Conservation (phyloP, 257 asterid species). For the Nicotiana noctiflora region DNA sequence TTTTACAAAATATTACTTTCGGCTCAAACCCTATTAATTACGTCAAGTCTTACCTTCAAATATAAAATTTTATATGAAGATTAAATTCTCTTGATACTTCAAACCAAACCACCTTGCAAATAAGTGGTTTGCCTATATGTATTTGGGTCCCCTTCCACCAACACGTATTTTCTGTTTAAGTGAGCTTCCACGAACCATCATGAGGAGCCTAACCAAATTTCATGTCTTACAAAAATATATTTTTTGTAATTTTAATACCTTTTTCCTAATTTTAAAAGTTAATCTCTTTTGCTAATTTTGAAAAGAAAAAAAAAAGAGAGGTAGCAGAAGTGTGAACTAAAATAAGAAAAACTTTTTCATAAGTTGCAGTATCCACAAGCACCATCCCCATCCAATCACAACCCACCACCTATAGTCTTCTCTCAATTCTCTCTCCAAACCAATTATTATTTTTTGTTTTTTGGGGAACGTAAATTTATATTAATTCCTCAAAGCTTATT, state of each 20-base stretch:
- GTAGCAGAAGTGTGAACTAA: background rate
- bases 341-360: conserved; percentile 31
- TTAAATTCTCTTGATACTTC: too few species aligned
- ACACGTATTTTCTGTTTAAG: conserved; percentile 7
- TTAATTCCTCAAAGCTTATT: conserved; percentile 43
- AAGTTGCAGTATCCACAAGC: conserved; percentile 66
- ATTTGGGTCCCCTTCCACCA: conserved; percentile 36
- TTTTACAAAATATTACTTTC: too few species aligned
- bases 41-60: too few species aligned
- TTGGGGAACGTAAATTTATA: conserved; percentile 8
- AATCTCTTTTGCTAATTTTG: background rate
- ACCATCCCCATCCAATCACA: conserved; percentile 74
- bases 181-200: conserved; percentile 28
- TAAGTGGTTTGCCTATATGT: conserved; percentile 34
- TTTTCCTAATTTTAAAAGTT: background rate
- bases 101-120: too few species aligned
- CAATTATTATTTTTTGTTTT: background rate
- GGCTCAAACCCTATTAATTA: too few species aligned
- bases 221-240: background rate
- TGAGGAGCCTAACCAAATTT: conserved; percentile 36
- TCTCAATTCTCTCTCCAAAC: conserved; percentile 21
- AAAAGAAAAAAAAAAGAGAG: background rate
- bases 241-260: background rate
- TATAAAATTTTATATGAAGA: too few species aligned
- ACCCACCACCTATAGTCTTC: conserved; percentile 34